Base-by-base conservation (phyloP, 345 rosid genomes). In the Brassica rapa region DNA sequence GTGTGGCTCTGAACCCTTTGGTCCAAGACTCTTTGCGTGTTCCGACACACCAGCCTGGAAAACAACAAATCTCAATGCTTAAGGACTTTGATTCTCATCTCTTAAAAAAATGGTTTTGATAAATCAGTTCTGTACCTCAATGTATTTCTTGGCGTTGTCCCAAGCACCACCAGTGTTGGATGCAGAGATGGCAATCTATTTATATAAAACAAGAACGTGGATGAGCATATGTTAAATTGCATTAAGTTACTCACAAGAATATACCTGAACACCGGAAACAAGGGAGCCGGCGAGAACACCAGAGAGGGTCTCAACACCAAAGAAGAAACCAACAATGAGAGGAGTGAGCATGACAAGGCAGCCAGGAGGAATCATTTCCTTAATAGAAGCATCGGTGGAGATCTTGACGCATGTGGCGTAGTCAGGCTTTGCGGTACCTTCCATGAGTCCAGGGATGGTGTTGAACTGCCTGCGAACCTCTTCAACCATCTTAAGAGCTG, bases 141-240 rank as follows among this genome's bases (percentile, higher is more conserved):
- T 94, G 81, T 92, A 94, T 82, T 94, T 94, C 90, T 92, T 92
- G 86, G 98, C 98, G 68, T 94, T 94, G 74, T 94, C 98, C 98
- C 97, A 94, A 5, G 98, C 98, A 12, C 98, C 97, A 43, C 97
- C 97, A 37, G 96, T 94, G 89, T 94, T 94, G 4, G 98, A 94
- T 49, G 98, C 96, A 72, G 98, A 93, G 69, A 93, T 91, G 65
- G 98, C 98, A 60, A 93, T 82, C 98, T 93, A 85, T 71, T 63
- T 43, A 64, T 32, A 14, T 12, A 2, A 59, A 43, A 32, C 35
- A 7, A 14, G 43, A 33, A 24, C 25, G 9, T 35, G 12, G 14
- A 62, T 80, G 62, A 74, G 72, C 32, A 46, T 27, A 9, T 68
- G 6, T 19, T 15, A 5, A 11, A 35, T 4, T 16, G 46, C 2